phyloP scores from a whole-genome alignment of 2,329 filamentous ascomycete species.

The Diplodia intermedia region DNA sequence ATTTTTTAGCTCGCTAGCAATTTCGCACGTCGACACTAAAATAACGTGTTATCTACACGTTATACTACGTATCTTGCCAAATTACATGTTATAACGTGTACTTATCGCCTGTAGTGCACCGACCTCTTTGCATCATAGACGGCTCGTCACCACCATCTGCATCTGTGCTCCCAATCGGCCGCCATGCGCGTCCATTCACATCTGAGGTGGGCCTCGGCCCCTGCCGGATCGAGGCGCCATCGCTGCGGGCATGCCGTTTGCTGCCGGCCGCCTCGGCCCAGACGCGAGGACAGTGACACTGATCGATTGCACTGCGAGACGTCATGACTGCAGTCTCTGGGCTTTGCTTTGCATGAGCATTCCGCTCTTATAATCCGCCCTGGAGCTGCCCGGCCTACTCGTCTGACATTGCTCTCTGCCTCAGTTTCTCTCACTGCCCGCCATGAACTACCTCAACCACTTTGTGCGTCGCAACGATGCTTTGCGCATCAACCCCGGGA shows the following conservation, averaged over 20 bases:
- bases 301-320: neutral
- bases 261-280: neutral
- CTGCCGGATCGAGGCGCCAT: neutral
- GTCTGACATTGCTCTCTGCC: neutral
- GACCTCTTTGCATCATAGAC: constrained; percentile 19
- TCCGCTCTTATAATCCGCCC: constrained; percentile 9
- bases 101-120: too few relatives aligned
- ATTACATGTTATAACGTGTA: too few relatives aligned
- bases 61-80: too few relatives aligned
- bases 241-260: too few relatives aligned
- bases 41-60: too few relatives aligned
- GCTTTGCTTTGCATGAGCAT: neutral
- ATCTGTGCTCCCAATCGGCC: neutral
- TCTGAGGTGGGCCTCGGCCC: neutral
- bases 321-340: neutral
- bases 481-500: constrained; percentile 51
- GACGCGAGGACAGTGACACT: neutral
- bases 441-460: constrained; percentile 9
- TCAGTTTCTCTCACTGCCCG: neutral
- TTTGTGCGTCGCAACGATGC: constrained; percentile 52
- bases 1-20: too few relatives aligned
- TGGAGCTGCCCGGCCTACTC: neutral
- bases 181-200: neutral
- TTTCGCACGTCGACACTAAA: too few relatives aligned
- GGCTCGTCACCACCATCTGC: constrained; percentile 6